Evolutionary conservation across 1,284 basidiomycete species (phyloP).

Genomic region (Takashimella koratensis): DNA sequence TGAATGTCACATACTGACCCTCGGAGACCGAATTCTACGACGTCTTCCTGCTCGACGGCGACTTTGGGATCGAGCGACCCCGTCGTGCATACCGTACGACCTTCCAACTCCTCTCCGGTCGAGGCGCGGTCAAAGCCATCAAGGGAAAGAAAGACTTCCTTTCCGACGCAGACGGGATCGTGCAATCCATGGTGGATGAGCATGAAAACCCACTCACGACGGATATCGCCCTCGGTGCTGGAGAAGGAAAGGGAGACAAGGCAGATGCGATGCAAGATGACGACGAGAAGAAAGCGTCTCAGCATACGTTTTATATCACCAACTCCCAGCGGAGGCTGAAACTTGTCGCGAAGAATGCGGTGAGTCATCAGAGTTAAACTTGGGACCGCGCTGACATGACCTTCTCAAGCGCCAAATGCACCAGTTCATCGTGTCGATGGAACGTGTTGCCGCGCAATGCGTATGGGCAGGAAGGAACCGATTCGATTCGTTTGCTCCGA

Average conservation of each 20-base stretch:
- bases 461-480: constrained; percentile 78
- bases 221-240: constrained; percentile 29
- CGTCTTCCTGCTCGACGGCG: constrained; percentile 86
- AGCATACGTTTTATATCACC: constrained; percentile 90
- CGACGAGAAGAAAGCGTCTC: constrained; percentile 40
- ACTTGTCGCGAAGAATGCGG: constrained; percentile 83
- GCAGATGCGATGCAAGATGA: constrained; percentile 27
- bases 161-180: not conserved
- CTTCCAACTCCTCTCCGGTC: constrained; percentile 33
- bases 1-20: not conserved
- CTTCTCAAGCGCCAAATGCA: constrained; percentile 76
- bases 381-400: not conserved
- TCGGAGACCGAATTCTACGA: constrained; percentile 78
- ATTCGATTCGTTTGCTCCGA: constrained; percentile 92
- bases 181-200: constrained; percentile 6
- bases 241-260: constrained; percentile 29
- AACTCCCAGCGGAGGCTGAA: constrained; percentile 89
- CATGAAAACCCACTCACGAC: constrained; percentile 31
- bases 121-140: constrained; percentile 10
- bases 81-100: constrained; percentile 47
- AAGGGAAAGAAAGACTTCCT: constrained; percentile 4
- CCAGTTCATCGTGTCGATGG: constrained; percentile 92
- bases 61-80: constrained; percentile 73
- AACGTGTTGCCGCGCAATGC: constrained; percentile 72
- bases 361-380: constrained; percentile 34